phyloP scores from a whole-genome alignment of 2,329 filamentous ascomycete genomes.

The Penicillium olsonii region DNA sequence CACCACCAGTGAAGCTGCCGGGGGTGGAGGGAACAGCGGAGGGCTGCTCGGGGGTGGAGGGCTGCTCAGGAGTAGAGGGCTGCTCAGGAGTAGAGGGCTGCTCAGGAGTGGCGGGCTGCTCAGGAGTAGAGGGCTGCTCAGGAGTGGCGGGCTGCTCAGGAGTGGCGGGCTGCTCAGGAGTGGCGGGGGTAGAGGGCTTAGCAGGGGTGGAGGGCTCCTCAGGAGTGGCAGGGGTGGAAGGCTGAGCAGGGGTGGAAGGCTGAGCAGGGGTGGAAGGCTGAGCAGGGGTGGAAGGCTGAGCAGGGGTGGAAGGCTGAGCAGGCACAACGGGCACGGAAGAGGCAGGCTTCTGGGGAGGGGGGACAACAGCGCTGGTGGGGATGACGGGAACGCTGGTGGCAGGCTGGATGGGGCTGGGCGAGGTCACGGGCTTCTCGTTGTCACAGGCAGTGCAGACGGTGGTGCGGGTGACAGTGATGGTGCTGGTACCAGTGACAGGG shows the following conservation, averaged over 20 bases:
- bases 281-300: background rate
- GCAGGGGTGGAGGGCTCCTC: background rate
- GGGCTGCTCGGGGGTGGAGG: slow-evolving; percentile 7
- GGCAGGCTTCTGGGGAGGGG: slow-evolving; percentile 13
- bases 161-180: background rate
- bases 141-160: background rate
- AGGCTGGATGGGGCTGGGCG: slow-evolving; percentile 13
- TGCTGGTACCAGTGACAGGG: slow-evolving; percentile 35
- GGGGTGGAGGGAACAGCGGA: slow-evolving; percentile 12
- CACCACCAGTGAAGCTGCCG: slow-evolving; percentile 36
- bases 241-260: background rate
- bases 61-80: background rate
- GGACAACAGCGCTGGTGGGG: slow-evolving; percentile 13
- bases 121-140: slow-evolving; percentile 1
- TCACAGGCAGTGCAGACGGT: slow-evolving; percentile 26
- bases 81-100: background rate
- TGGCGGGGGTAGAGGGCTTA: slow-evolving; percentile 5
- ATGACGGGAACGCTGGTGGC: slow-evolving; percentile 13
- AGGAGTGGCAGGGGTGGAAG: slow-evolving; percentile 2
- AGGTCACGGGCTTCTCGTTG: slow-evolving; percentile 18
- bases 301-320: background rate
- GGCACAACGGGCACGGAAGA: slow-evolving; percentile 12
- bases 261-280: background rate
- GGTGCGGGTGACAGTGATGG: slow-evolving; percentile 32
- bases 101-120: background rate